These are phyloP conservation scores for Tephrocybe sp. DNA, from an alignment of 768 basidiomycete species.

Conservation along the genomic window DNA sequence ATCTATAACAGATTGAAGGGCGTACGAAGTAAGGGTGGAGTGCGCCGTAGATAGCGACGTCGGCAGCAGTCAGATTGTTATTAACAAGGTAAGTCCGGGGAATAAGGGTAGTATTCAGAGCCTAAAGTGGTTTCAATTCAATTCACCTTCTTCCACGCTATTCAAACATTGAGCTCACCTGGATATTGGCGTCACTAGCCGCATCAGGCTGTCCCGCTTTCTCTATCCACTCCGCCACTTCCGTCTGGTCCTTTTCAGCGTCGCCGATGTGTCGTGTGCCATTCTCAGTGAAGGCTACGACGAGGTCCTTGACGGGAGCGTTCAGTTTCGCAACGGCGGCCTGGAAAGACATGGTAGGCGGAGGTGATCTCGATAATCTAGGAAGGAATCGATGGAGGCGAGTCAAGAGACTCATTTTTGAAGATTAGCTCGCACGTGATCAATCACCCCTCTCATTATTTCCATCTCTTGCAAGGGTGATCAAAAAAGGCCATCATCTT, in stretches of 20 bases:
- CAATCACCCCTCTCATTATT: neutral
- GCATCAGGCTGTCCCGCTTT: conserved; percentile 54
- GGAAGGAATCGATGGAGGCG: conserved; percentile 38
- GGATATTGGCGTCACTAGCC: conserved; percentile 44
- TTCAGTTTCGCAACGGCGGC: conserved; percentile 45
- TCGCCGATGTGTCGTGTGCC: conserved; percentile 47
- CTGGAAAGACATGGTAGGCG: conserved; percentile 52
- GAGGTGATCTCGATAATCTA: conserved; percentile 31
- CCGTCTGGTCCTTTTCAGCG: conserved; percentile 59
- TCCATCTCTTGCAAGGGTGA: too few species aligned
- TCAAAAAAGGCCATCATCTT: neutral
- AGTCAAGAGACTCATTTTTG: conserved; percentile 32
- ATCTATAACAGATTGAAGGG: conserved; percentile 9
- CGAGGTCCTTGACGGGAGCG: conserved; percentile 55
- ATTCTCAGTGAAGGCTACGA: conserved; percentile 45
- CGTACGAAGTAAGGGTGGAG: conserved; percentile 82
- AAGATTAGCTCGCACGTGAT: conserved; percentile 18
- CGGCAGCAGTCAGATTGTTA: conserved; percentile 85
- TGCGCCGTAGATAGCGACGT: conserved; percentile 88
- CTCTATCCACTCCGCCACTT: conserved; percentile 71
- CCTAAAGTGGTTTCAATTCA: conserved; percentile 38
- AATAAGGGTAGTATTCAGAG: conserved; percentile 66
- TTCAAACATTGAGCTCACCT: conserved; percentile 35
- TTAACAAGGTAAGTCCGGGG: conserved; percentile 85
- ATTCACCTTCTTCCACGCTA: neutral